Evolutionary conservation across 345 rosid species (phyloP).

Genomic region (Hibiscus syriacus): DNA sequence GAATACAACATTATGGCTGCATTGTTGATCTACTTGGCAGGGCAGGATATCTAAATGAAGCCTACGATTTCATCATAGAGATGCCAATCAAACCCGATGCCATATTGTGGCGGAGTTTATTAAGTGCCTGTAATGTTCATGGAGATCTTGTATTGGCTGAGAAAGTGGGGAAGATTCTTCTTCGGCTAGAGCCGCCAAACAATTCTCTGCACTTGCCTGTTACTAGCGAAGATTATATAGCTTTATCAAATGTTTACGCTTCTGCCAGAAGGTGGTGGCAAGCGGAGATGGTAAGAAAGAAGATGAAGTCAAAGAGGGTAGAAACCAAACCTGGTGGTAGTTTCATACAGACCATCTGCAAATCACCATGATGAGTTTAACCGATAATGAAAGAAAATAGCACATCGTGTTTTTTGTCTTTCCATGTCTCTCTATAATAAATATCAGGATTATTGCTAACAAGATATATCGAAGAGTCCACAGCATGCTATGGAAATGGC

Average conservation of each 20-base stretch:
- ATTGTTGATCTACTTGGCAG: conserved; percentile 39
- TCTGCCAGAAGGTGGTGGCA: conserved; percentile 45
- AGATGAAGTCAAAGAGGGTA: conserved; percentile 25
- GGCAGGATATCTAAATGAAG: conserved; percentile 43
- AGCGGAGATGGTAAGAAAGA: conserved; percentile 37
- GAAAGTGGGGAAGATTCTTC: conserved; percentile 41
- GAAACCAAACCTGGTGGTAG: conserved; percentile 22
- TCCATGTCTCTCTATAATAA: too few species aligned
- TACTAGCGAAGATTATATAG: conserved; percentile 41
- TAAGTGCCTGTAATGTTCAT: conserved; percentile 41
- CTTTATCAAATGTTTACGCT: conserved; percentile 56
- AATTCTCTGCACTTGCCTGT: conserved; percentile 3
- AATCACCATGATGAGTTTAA: neutral
- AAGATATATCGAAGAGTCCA: too few species aligned
- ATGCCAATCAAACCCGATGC: conserved; percentile 41
- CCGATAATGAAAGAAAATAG: too few species aligned
- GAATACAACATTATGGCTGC: conserved; percentile 25
- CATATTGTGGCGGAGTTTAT: conserved; percentile 41
- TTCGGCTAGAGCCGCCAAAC: conserved; percentile 19
- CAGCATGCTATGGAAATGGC: neutral
- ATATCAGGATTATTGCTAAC: too few species aligned
- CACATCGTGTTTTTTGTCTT: neutral
- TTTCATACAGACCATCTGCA: conserved; percentile 6
- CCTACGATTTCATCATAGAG: conserved; percentile 32
- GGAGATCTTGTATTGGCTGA: conserved; percentile 41